Percentiles rank a stretch among this genome's conserved stretches.
Evolutionary conservation across 78 protist genomes (phyloP).

Genomic region (Emiliania huxleyi): DNA sequence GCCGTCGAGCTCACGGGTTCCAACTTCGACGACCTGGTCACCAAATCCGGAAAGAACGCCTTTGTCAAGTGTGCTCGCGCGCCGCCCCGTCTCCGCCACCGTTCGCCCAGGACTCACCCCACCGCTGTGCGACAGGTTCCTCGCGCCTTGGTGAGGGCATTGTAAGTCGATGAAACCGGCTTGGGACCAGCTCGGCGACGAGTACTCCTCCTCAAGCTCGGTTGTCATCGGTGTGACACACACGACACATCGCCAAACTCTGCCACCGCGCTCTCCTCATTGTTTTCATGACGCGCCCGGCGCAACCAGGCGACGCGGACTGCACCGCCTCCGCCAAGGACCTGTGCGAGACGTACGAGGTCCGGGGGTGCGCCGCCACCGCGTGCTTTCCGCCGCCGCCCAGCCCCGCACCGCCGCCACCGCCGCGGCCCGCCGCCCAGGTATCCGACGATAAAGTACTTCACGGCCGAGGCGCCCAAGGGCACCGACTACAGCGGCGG

Average conservation of each 20-base stretch:
- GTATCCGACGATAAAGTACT: conserved; percentile 59
- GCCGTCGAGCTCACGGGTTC: not conserved
- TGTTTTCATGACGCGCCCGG: too few species aligned
- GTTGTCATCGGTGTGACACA: not conserved
- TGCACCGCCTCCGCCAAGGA: not conserved
- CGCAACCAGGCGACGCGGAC: not conserved
- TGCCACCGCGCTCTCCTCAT: too few species aligned
- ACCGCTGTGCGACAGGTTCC: too few species aligned
- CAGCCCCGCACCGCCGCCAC: too few species aligned
- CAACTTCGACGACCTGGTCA: not conserved
- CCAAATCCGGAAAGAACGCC: not conserved
- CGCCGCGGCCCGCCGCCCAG: too few species aligned
- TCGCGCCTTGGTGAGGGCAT: conserved; percentile 20
- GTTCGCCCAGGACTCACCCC: too few species aligned
- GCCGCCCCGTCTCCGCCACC: too few species aligned
- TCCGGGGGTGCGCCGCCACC: too few species aligned
- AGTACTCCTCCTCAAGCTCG: not conserved
- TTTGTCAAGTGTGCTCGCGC: too few species aligned
- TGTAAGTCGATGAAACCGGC: conserved; percentile 19
- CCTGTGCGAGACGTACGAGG: conserved; percentile 31
- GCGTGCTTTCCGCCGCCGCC: too few species aligned
- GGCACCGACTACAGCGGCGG: conserved; percentile 17
- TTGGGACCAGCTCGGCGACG: not conserved
- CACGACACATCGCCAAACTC: too few species aligned
- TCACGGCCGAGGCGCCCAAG: conserved; percentile 19